Evolutionary conservation across 352 stramenopile genomes (phyloP).

Genomic region (Pythium phragmitis): DNA sequence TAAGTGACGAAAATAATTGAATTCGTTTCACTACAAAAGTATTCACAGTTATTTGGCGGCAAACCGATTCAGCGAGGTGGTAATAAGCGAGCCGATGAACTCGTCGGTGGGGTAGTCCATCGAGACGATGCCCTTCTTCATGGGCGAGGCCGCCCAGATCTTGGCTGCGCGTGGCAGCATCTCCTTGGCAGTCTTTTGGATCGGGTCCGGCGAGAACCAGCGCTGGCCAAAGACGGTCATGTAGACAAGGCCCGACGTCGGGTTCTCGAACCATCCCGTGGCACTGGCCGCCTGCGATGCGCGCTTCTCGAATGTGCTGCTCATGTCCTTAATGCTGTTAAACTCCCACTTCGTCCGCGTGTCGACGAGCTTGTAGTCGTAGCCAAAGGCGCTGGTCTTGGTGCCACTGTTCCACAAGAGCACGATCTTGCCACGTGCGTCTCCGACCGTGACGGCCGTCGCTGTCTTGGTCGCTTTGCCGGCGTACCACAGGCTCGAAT

Average conservation of each 20-base stretch:
- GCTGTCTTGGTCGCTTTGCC: background rate
- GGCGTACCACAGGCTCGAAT: background rate
- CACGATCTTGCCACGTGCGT: slow-evolving; percentile 10
- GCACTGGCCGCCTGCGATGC: background rate
- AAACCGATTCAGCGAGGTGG: slow-evolving; percentile 1
- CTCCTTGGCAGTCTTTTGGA: slow-evolving; percentile 9
- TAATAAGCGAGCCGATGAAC: slow-evolving; percentile 8
- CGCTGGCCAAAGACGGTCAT: slow-evolving; percentile 5
- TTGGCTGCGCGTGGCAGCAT: slow-evolving; percentile 3
- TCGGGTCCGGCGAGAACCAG: slow-evolving; percentile 1
- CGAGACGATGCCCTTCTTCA: slow-evolving; percentile 22
- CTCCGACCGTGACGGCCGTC: background rate
- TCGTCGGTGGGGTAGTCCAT: slow-evolving; percentile 21
- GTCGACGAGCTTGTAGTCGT: slow-evolving; percentile 15
- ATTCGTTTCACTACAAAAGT: background rate
- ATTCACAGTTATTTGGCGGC: background rate
- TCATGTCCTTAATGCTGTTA: slow-evolving; percentile 3
- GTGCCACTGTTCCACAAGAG: slow-evolving; percentile 14
- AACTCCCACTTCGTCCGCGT: slow-evolving; percentile 11
- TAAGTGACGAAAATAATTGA: slow-evolving; percentile 1
- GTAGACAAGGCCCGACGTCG: slow-evolving; percentile 20
- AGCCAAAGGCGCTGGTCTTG: slow-evolving; percentile 17
- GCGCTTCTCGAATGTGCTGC: slow-evolving; percentile 1
- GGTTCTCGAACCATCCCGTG: slow-evolving; percentile 16
- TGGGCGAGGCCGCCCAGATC: slow-evolving; percentile 3